Evolutionary conservation across 75 land plant species (phyloP).

Genomic region (Ceratopteris richardii): DNA sequence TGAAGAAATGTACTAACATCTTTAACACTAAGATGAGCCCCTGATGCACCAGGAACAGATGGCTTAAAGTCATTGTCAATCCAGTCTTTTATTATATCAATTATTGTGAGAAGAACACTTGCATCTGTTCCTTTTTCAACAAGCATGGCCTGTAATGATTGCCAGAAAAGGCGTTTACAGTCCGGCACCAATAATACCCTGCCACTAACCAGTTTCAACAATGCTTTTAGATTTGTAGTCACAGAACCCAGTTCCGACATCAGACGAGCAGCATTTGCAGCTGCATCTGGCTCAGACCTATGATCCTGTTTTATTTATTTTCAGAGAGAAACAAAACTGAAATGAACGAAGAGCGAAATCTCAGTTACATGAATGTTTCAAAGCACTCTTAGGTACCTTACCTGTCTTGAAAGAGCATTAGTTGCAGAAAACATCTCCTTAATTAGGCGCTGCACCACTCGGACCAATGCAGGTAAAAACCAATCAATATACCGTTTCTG

Average conservation of each 20-base stretch:
- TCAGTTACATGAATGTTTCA: no score
- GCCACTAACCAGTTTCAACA: slow-evolving; percentile 81
- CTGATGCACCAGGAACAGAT: slow-evolving; percentile 32
- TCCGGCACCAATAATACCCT: slow-evolving; percentile 74
- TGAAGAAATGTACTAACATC: slow-evolving; percentile 80
- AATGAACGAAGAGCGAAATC: neutral
- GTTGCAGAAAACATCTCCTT: slow-evolving; percentile 70
- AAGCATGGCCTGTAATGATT: slow-evolving; percentile 59
- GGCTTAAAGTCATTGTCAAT: slow-evolving; percentile 70
- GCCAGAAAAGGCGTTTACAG: slow-evolving; percentile 58
- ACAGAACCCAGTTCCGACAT: slow-evolving; percentile 52
- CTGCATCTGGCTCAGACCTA: slow-evolving; percentile 62
- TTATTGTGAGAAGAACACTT: slow-evolving; percentile 74
- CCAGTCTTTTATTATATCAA: slow-evolving; percentile 80
- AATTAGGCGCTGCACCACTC: slow-evolving; percentile 92
- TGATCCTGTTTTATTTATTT: slow-evolving; percentile 30
- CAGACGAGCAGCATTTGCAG: slow-evolving; percentile 63
- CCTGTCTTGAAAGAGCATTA: slow-evolving; percentile 63
- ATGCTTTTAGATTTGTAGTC: slow-evolving; percentile 59
- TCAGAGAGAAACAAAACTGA: no score
- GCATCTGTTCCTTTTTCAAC: slow-evolving; percentile 91
- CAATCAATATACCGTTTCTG: slow-evolving; percentile 75
- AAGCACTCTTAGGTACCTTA: no score
- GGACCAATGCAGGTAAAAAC: slow-evolving; percentile 50
- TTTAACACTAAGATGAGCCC: slow-evolving; percentile 45